A percentile compares a stretch with the other conserved stretches of the same genome.
phyloP scores from a whole-genome alignment of 192 early-diverging fungal genomes.

The Chytriomyces hyalinus region DNA sequence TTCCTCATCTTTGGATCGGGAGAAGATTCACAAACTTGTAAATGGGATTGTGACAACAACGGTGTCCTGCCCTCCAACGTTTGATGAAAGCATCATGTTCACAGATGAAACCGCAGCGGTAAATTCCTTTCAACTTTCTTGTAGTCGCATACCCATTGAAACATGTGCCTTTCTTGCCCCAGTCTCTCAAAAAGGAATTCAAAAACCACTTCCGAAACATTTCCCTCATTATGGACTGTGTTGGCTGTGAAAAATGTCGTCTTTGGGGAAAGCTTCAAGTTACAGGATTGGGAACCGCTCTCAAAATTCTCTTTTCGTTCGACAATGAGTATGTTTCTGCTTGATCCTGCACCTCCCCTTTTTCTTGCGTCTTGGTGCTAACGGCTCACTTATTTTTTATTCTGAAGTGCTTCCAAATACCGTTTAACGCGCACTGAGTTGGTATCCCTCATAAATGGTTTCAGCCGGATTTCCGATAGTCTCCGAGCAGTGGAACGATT shows the following conservation, averaged over 20 bases:
- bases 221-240: slow-evolving; percentile 98
- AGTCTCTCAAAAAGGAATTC: slow-evolving; percentile 84
- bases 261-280: slow-evolving; percentile 97
- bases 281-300: slow-evolving; percentile 92
- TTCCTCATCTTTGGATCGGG: slow-evolving; percentile 3
- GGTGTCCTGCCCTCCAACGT: slow-evolving; percentile 74
- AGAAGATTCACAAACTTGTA: slow-evolving; percentile 42
- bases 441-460: slow-evolving; percentile 88
- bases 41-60: slow-evolving; percentile 62
- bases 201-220: slow-evolving; percentile 94
- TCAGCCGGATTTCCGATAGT: slow-evolving; percentile 86
- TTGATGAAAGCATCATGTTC: slow-evolving; percentile 92
- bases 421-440: slow-evolving; percentile 79
- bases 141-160: background rate
- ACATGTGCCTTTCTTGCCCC: background rate
- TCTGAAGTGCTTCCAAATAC: slow-evolving; percentile 52
- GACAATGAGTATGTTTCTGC: slow-evolving; percentile 63
- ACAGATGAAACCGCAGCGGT: slow-evolving; percentile 52
- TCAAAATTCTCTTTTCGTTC: slow-evolving; percentile 95
- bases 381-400: background rate
- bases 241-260: slow-evolving; percentile 97
- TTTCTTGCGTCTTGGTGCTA: slow-evolving; percentile 9
- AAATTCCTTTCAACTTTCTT: slow-evolving; percentile 31
- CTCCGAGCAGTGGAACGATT: slow-evolving; percentile 82
- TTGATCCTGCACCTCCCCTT: slow-evolving; percentile 18